phyloP scores from a whole-genome alignment of 176 grass and related monocot genomes.

The Lolium multiflorum region DNA sequence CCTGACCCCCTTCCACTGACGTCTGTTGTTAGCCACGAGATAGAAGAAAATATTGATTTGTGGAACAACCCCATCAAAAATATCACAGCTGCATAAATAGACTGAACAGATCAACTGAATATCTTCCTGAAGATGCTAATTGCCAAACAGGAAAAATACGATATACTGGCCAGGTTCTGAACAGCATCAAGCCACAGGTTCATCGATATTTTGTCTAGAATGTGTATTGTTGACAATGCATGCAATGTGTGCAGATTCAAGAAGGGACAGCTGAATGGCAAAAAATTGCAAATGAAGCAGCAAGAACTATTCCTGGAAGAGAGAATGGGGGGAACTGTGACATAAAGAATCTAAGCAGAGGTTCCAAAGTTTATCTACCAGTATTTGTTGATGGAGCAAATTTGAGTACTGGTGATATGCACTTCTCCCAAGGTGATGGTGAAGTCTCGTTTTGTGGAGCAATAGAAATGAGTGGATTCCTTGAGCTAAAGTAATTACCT shows the following conservation, averaged over 20 bases:
- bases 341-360: slow-evolving; percentile 93
- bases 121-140: not conserved
- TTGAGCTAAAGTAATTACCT: slow-evolving; percentile 88
- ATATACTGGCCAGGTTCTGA: not conserved
- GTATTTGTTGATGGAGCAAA: slow-evolving; percentile 94
- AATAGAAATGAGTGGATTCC: slow-evolving; percentile 99
- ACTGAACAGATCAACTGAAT: not conserved
- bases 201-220: slow-evolving; percentile 8
- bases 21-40: not conserved
- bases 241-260: slow-evolving; percentile 73
- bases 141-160: not conserved
- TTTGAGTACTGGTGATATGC: slow-evolving; percentile 94
- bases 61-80: not conserved
- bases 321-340: slow-evolving; percentile 97
- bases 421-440: slow-evolving; percentile 92
- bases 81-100: slow-evolving; percentile 9
- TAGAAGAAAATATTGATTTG: not conserved
- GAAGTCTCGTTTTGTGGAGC: slow-evolving; percentile 96
- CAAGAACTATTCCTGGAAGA: slow-evolving; percentile 87
- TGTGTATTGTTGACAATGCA: slow-evolving; percentile 15
- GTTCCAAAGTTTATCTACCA: slow-evolving; percentile 94
- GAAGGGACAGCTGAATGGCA: slow-evolving; percentile 70
- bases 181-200: not conserved
- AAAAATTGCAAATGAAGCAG: slow-evolving; percentile 81
- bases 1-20: not conserved